phyloP scores from a whole-genome alignment of 768 basidiomycete species.

The Naganishia onofrii region DNA sequence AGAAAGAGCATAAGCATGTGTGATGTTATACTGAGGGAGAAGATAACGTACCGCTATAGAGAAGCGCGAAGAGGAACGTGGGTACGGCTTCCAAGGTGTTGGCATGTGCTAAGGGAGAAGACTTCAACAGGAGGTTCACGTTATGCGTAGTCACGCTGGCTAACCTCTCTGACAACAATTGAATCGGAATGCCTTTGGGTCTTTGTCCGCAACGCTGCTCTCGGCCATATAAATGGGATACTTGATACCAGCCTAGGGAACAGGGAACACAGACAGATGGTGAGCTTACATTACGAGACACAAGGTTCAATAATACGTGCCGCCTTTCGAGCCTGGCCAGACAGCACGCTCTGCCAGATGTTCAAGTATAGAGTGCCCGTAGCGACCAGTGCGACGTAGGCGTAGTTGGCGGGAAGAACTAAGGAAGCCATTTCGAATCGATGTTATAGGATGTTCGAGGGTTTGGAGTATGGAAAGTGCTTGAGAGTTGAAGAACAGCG shows the following conservation, averaged over 20 bases:
- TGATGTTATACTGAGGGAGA: background rate
- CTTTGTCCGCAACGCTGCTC: slow-evolving; percentile 16
- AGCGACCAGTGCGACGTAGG: slow-evolving; percentile 27
- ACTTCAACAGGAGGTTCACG: background rate
- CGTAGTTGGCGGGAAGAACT: slow-evolving; percentile 28
- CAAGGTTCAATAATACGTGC: slow-evolving; percentile 1
- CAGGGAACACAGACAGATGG: background rate
- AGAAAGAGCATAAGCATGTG: no score
- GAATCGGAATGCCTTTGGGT: slow-evolving; percentile 21
- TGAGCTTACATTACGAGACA: no score
- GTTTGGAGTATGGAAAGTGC: background rate
- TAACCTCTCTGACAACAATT: slow-evolving; percentile 33
- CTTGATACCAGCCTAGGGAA: slow-evolving; percentile 26
- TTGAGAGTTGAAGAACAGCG: no score
- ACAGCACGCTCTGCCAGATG: slow-evolving; percentile 10
- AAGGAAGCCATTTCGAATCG: slow-evolving; percentile 14
- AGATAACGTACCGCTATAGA: slow-evolving; percentile 21
- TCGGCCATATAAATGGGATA: slow-evolving; percentile 30
- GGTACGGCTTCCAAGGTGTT: slow-evolving; percentile 30
- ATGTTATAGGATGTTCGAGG: background rate
- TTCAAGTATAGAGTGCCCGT: slow-evolving; percentile 25
- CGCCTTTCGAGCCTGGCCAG: slow-evolving; percentile 26
- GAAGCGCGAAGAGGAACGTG: slow-evolving; percentile 30
- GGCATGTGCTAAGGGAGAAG: slow-evolving; percentile 26
- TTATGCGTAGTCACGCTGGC: background rate